Percentiles rank a stretch among this genome's conserved stretches.
Evolutionary conservation across 2,329 filamentous ascomycete genomes (phyloP).

Genomic region (Lachnellula cervina): DNA sequence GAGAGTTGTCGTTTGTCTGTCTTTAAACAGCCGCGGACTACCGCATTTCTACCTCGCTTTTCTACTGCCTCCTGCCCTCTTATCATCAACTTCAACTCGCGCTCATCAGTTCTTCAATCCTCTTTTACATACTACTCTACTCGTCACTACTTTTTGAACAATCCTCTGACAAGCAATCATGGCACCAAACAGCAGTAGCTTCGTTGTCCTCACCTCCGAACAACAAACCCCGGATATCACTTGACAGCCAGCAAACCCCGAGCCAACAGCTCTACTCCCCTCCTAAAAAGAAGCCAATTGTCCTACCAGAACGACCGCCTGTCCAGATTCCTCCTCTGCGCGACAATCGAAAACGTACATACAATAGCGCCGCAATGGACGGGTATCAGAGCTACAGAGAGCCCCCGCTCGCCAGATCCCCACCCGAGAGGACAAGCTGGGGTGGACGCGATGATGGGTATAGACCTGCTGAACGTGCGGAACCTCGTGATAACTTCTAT

Average conservation of each 20-base stretch:
- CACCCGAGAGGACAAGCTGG: conserved; percentile 32
- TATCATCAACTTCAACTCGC: conserved; percentile 1
- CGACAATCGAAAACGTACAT: not conserved
- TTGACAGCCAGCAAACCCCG: conserved; percentile 27
- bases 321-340: conserved; percentile 1
- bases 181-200: conserved; percentile 33
- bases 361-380: conserved; percentile 22
- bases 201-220: conserved; percentile 19
- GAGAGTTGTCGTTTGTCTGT: conserved; percentile 14
- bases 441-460: conserved; percentile 30
- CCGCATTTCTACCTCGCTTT: conserved; percentile 12
- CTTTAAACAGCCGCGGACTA: conserved; percentile 19
- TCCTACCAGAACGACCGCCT: conserved; percentile 10
- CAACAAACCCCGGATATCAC: conserved; percentile 26
- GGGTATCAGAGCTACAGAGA: conserved; percentile 30
- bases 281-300: conserved; percentile 15
- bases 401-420: conserved; percentile 28
- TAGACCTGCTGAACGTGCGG: conserved; percentile 30
- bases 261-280: conserved; percentile 9
- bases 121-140: conserved; percentile 9
- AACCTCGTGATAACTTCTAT: conserved; percentile 57
- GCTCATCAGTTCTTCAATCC: conserved; percentile 7
- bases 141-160: conserved; percentile 22
- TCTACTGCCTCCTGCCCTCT: conserved; percentile 2
- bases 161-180: conserved; percentile 35